A percentile compares a stretch with the other conserved stretches of the same genome.
Conservation (phyloP, 2,329 filamentous ascomycete genomes). For the Microsporum ferrugineum region DNA sequence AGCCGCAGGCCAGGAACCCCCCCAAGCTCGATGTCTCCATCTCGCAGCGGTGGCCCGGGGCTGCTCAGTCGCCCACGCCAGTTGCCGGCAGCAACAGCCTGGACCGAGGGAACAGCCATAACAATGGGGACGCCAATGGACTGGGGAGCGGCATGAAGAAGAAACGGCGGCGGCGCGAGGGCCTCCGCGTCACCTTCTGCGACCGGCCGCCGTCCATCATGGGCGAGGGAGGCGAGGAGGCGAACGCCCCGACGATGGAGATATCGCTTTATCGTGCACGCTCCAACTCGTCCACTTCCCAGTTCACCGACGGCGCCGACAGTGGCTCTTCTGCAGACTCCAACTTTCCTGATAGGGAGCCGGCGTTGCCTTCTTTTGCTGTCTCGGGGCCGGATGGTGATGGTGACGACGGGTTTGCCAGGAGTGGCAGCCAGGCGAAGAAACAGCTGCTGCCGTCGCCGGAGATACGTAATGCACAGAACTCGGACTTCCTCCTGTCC, state of each 20-base stretch:
- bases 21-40: slow-evolving; percentile 27
- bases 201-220: slow-evolving; percentile 67
- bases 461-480: slow-evolving; percentile 25
- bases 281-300: slow-evolving; percentile 11
- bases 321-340: neutral
- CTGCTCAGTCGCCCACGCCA: slow-evolving; percentile 19
- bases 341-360: neutral
- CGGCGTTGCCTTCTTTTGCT: slow-evolving; percentile 5
- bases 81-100: slow-evolving; percentile 6
- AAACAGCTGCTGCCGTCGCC: slow-evolving; percentile 5
- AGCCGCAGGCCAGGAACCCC: slow-evolving; percentile 17
- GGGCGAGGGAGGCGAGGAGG: slow-evolving; percentile 83
- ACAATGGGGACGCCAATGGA: slow-evolving; percentile 5
- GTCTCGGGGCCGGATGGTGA: neutral
- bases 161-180: slow-evolving; percentile 45
- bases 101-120: neutral
- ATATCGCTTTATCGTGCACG: slow-evolving; percentile 34
- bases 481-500: slow-evolving; percentile 27
- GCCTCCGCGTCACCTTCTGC: slow-evolving; percentile 62
- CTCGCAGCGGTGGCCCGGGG: slow-evolving; percentile 23
- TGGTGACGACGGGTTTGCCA: neutral
- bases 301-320: slow-evolving; percentile 8
- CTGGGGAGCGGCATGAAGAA: slow-evolving; percentile 13
- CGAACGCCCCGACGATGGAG: slow-evolving; percentile 58
- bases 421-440: neutral